These are phyloP conservation scores for Beta macrorhiza DNA, from an alignment of 179 eudicot species.

Conservation along the genomic window DNA sequence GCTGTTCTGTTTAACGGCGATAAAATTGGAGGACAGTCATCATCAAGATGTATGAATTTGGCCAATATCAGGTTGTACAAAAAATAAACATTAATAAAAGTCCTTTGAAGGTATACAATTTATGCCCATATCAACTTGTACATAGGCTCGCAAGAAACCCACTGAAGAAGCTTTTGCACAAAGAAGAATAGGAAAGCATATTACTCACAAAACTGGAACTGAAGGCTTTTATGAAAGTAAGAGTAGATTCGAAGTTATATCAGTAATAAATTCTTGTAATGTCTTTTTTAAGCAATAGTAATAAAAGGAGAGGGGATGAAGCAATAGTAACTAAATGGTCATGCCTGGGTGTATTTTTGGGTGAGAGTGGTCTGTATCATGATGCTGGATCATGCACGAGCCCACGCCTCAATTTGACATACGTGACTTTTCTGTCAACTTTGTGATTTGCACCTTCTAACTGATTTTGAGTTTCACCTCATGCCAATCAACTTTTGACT, in stretches of 20 bases:
- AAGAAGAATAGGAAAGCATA: neutral
- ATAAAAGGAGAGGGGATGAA: neutral
- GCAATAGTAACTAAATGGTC: neutral
- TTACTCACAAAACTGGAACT: neutral
- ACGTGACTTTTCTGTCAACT: neutral
- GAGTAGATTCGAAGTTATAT: neutral
- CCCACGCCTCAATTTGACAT: neutral
- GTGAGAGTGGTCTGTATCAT: neutral
- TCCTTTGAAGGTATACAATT: neutral
- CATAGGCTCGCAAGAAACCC: neutral
- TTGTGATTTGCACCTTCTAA: neutral
- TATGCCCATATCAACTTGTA: neutral
- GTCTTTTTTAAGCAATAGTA: neutral
- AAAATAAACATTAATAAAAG: no score
- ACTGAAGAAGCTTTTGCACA: neutral
- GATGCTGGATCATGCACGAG: neutral
- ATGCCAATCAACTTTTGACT: neutral
- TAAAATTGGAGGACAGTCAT: neutral
- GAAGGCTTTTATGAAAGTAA: neutral
- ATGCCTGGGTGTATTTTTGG: neutral
- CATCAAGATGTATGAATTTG: neutral
- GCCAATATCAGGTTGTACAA: neutral
- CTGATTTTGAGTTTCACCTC: neutral
- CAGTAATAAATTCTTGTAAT: neutral
- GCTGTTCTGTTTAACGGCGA: neutral